A percentile compares a stretch with the other conserved stretches of the same genome.
phyloP scores from a whole-genome alignment of 768 basidiomycete species.

The Rhodotorula kratochvilovae region DNA sequence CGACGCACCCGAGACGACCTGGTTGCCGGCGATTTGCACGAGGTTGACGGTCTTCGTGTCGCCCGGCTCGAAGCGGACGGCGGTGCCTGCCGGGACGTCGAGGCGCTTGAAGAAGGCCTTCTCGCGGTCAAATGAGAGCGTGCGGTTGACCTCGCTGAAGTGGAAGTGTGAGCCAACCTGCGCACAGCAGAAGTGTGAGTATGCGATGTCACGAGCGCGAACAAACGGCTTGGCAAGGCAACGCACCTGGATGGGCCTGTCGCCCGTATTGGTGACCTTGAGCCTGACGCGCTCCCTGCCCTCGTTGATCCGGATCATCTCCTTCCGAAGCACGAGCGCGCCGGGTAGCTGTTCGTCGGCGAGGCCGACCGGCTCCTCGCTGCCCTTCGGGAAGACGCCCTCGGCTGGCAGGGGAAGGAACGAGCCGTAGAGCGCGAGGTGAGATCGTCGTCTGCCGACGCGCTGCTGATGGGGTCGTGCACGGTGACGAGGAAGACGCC shows the following conservation, averaged over 20 bases:
- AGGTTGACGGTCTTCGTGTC: conserved; percentile 78
- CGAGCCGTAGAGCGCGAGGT: conserved; percentile 86
- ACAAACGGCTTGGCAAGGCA: conserved; percentile 18
- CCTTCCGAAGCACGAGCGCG: conserved; percentile 62
- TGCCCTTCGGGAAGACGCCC: conserved; percentile 55
- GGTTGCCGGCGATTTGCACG: conserved; percentile 68
- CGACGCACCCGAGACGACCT: conserved; percentile 60
- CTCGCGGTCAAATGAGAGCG: conserved; percentile 73
- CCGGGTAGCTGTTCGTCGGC: conserved; percentile 56
- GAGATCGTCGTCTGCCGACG: conserved; percentile 58
- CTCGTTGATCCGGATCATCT: conserved; percentile 65
- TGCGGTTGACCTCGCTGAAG: conserved; percentile 82
- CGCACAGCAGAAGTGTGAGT: not conserved
- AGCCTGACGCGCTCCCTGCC: conserved; percentile 66
- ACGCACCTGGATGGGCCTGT: conserved; percentile 80
- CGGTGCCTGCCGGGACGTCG: conserved; percentile 90
- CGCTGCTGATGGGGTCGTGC: conserved; percentile 83
- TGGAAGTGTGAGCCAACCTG: conserved; percentile 87
- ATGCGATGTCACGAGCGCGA: too few relatives aligned
- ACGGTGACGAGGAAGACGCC: conserved; percentile 86
- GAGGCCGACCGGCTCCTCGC: conserved; percentile 7
- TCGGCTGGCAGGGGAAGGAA: conserved; percentile 76
- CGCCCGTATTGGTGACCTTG: conserved; percentile 81
- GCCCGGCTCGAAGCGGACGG: conserved; percentile 93
- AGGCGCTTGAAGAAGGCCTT: conserved; percentile 77